A percentile compares a stretch with the other conserved stretches of the same genome.
phyloP scores from a whole-genome alignment of 2,329 filamentous ascomycete genomes.

The Herpotrichia juniperi region DNA sequence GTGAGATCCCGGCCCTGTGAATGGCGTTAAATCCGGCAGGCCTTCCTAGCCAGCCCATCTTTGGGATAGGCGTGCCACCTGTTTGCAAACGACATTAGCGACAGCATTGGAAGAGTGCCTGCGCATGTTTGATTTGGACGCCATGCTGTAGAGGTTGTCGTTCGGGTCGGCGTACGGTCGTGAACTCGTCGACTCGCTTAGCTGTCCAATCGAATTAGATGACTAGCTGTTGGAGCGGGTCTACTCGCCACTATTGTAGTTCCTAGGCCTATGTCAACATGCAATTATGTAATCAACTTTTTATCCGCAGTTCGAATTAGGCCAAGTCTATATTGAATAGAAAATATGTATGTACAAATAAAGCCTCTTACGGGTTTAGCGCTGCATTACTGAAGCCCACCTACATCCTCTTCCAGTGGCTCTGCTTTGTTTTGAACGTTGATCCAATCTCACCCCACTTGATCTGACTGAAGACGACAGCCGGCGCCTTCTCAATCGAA shows the following conservation, averaged over 20 bases:
- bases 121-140: too few species aligned
- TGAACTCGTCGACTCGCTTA: neutral
- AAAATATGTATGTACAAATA: neutral
- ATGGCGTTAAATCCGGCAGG: neutral
- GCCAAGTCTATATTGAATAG: neutral
- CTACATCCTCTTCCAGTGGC: neutral
- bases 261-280: too few species aligned
- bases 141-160: neutral
- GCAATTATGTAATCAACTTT: too few species aligned
- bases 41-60: neutral
- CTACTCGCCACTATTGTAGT: too few species aligned
- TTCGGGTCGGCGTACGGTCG: neutral
- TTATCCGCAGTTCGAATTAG: too few species aligned
- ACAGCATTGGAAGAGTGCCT: neutral
- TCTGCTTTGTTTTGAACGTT: conserved; percentile 46
- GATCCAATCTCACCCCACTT: conserved; percentile 67
- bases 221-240: too few species aligned
- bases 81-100: neutral
- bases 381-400: neutral
- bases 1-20: neutral
- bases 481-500: conserved; percentile 54
- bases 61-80: too few species aligned
- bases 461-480: conserved; percentile 63
- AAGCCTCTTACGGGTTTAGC: neutral
- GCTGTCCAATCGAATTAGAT: neutral